These are phyloP conservation scores for Saturnispora bothae DNA, from an alignment of 805 yeast species.

Conservation along the genomic window DNA sequence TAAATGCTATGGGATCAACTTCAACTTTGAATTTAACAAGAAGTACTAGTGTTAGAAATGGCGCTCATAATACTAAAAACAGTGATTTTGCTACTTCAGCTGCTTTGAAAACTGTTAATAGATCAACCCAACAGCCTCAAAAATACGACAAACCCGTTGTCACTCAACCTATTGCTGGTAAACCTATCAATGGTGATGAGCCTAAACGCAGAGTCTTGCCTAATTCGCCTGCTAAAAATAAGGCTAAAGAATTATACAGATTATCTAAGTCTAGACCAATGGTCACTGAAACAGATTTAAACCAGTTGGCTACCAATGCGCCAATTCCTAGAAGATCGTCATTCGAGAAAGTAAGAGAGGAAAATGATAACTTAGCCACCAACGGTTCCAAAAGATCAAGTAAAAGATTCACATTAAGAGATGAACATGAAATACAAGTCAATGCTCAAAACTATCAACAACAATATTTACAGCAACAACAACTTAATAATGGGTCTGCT, in stretches of 20 bases:
- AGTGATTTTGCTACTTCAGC: neutral
- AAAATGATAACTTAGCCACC: neutral
- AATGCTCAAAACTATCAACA: constrained; percentile 1
- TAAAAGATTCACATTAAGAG: constrained; percentile 22
- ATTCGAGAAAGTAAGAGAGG: constrained; percentile 35
- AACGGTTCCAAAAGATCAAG: constrained; percentile 17
- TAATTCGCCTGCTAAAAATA: constrained; percentile 20
- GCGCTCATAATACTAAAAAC: neutral
- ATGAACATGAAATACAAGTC: constrained; percentile 9
- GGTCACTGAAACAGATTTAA: constrained; percentile 9
- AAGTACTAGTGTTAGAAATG: constrained; percentile 1
- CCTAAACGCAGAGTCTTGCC: constrained; percentile 11
- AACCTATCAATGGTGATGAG: constrained; percentile 9
- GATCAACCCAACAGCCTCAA: neutral
- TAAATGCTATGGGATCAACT: constrained; percentile 50
- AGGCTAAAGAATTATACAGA: constrained; percentile 47
- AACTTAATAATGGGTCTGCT: constrained; percentile 22
- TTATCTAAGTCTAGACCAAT: constrained; percentile 29
- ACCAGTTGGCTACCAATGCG: constrained; percentile 8
- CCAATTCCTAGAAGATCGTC: constrained; percentile 35
- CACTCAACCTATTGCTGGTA: neutral
- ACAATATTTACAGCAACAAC: constrained; percentile 22
- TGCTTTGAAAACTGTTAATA: neutral
- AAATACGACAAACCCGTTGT: too few species aligned
- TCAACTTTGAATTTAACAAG: neutral